Evolutionary conservation across 495 filamentous ascomycete genomes (phyloP).

Genomic region (Cercophora samala): DNA sequence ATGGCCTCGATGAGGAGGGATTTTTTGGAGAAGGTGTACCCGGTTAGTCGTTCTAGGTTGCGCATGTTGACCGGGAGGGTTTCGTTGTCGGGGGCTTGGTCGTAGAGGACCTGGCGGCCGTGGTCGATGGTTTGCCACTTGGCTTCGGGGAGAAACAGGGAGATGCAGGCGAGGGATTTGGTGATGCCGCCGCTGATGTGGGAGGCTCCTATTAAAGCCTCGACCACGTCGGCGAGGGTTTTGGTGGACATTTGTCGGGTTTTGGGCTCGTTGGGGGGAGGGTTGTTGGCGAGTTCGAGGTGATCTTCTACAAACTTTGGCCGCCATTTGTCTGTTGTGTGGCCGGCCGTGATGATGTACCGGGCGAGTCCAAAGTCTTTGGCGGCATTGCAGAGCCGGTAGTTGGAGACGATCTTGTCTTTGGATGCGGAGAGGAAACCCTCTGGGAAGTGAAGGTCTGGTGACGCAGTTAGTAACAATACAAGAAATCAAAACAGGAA

Average conservation of each 20-base stretch:
- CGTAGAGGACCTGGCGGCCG: slow-evolving; percentile 34
- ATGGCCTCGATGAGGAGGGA: slow-evolving; percentile 76
- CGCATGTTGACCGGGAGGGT: slow-evolving; percentile 27
- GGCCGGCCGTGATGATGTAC: slow-evolving; percentile 68
- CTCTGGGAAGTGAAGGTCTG: slow-evolving; percentile 70
- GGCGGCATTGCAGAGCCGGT: slow-evolving; percentile 61
- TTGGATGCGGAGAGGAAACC: slow-evolving; percentile 68
- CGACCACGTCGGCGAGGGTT: slow-evolving; percentile 83
- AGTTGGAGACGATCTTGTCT: slow-evolving; percentile 70
- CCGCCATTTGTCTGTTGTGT: slow-evolving; percentile 69
- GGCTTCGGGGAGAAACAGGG: slow-evolving; percentile 62
- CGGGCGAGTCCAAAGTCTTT: slow-evolving; percentile 60
- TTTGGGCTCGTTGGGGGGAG: slow-evolving; percentile 18
- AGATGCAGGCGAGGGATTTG: slow-evolving; percentile 62
- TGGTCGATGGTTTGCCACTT: slow-evolving; percentile 48
- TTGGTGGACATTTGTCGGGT: slow-evolving; percentile 60
- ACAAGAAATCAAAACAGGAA: not conserved
- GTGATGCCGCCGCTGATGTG: slow-evolving; percentile 66
- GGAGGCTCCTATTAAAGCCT: slow-evolving; percentile 75
- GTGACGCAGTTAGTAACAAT: not conserved
- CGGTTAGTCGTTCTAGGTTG: slow-evolving; percentile 57
- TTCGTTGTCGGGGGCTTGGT: slow-evolving; percentile 29
- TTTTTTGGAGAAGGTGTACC: slow-evolving; percentile 69
- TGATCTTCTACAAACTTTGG: slow-evolving; percentile 60
- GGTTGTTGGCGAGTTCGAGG: slow-evolving; percentile 23